Percentiles rank a stretch among this genome's conserved stretches.
Evolutionary conservation across 345 rosid genomes (phyloP).

Genomic region (Triadica sebifera): DNA sequence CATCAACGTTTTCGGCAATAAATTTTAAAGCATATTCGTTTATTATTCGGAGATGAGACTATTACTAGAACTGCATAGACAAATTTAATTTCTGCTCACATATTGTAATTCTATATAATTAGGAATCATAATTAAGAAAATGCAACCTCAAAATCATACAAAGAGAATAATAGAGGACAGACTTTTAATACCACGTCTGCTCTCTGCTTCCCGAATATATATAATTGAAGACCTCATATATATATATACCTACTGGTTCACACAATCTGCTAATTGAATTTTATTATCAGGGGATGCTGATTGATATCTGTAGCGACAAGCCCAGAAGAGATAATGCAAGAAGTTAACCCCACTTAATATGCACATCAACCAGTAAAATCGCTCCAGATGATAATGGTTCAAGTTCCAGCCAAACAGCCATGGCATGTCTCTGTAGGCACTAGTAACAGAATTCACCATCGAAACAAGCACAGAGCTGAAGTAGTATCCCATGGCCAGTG

Average conservation of each 20-base stretch:
- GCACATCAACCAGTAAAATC: slow-evolving; percentile 88
- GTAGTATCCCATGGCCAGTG: slow-evolving; percentile 90
- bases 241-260: too few relatives aligned
- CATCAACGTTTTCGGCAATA: too few relatives aligned
- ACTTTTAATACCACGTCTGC: too few relatives aligned
- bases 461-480: slow-evolving; percentile 77
- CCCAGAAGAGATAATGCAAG: slow-evolving; percentile 84
- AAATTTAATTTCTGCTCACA: neutral
- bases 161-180: too few relatives aligned
- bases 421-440: slow-evolving; percentile 39
- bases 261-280: too few relatives aligned
- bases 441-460: slow-evolving; percentile 48
- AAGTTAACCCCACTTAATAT: slow-evolving; percentile 61
- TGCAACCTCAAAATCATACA: too few relatives aligned
- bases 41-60: neutral
- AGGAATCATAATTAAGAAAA: too few relatives aligned
- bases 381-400: slow-evolving; percentile 78
- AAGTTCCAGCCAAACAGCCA: slow-evolving; percentile 78
- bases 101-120: too few relatives aligned
- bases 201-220: too few relatives aligned
- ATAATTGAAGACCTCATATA: too few relatives aligned
- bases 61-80: neutral
- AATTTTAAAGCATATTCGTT: too few relatives aligned
- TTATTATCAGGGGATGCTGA: slow-evolving; percentile 16
- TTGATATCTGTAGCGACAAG: slow-evolving; percentile 59